Percentiles rank a stretch among this genome's conserved stretches.
Conservation (phyloP, 129 eudicot species). For the Flaveria sonorensis region DNA sequence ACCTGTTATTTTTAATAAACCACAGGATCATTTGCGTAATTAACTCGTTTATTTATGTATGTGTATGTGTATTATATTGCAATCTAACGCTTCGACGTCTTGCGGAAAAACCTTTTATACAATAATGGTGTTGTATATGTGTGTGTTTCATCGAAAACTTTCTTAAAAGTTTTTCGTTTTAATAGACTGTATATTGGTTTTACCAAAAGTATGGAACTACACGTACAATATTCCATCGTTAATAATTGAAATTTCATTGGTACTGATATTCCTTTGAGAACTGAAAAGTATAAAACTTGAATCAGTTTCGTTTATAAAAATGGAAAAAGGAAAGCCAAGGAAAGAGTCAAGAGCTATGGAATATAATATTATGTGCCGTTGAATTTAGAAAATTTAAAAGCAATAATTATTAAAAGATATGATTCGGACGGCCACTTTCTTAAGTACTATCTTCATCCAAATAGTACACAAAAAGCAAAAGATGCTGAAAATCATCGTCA, state of each 20-base stretch:
- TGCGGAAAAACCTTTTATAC: no score
- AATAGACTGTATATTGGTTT: neutral
- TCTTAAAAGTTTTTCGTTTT: neutral
- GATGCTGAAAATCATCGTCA: conserved; percentile 7
- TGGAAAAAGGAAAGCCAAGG: neutral
- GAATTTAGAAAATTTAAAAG: neutral
- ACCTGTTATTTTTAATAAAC: no score
- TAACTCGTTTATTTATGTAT: no score
- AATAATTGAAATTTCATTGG: conserved; percentile 6
- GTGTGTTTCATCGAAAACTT: no score
- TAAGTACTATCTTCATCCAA: neutral
- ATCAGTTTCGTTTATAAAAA: neutral
- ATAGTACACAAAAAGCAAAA: neutral
- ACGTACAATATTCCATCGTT: neutral
- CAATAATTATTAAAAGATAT: neutral
- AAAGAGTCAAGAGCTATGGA: conserved; percentile 13
- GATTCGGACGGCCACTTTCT: conserved; percentile 10
- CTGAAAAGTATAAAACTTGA: neutral
- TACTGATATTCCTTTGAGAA: neutral
- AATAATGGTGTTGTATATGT: neutral
- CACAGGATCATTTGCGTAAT: no score
- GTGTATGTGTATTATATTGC: no score
- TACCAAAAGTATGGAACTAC: neutral
- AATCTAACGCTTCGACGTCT: no score
- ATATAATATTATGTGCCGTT: neutral